Percentiles rank a stretch among this genome's conserved stretches.
Conservation (phyloP, 208 protist genomes). For the Acanthamoeba healyi region DNA sequence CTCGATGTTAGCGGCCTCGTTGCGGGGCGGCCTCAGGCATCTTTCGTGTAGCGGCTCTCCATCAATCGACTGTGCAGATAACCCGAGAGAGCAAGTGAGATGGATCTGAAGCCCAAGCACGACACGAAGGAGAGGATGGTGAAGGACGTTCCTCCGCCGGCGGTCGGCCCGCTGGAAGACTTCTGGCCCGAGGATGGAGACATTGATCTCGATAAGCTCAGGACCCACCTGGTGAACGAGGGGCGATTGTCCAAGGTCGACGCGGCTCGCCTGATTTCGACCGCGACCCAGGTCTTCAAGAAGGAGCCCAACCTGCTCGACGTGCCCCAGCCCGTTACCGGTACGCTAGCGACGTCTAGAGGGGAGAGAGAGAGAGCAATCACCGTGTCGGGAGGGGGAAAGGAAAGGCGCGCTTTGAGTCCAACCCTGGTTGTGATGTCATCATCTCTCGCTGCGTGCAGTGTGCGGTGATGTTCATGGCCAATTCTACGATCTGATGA, state of each 20-base stretch:
- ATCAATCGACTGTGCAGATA: background rate
- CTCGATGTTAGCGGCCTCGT: background rate
- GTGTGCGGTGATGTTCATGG: slow-evolving; percentile 96
- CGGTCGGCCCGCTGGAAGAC: slow-evolving; percentile 64
- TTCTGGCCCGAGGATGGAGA: slow-evolving; percentile 64
- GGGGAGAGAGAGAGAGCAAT: too few species aligned
- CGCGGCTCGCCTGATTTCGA: slow-evolving; percentile 77
- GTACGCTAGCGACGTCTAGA: too few species aligned
- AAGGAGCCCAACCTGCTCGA: slow-evolving; percentile 83
- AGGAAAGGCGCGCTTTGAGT: too few species aligned
- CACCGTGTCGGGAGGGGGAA: too few species aligned
- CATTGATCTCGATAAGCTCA: slow-evolving; percentile 74
- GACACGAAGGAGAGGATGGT: slow-evolving; percentile 77
- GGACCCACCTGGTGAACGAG: slow-evolving; percentile 78
- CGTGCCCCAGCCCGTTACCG: slow-evolving; percentile 82
- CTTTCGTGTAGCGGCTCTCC: background rate
- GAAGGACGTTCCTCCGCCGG: slow-evolving; percentile 75
- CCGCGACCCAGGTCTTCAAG: slow-evolving; percentile 76
- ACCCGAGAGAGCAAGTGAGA: background rate
- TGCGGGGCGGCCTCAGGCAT: background rate
- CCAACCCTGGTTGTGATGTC: too few species aligned
- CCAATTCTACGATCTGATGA: slow-evolving; percentile 97
- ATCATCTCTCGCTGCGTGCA: too few species aligned
- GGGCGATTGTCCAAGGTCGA: slow-evolving; percentile 78
- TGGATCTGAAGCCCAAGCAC: slow-evolving; percentile 51